Conservation (phyloP, 129 eudicot species). For the Heracleum sosnowskyi region DNA sequence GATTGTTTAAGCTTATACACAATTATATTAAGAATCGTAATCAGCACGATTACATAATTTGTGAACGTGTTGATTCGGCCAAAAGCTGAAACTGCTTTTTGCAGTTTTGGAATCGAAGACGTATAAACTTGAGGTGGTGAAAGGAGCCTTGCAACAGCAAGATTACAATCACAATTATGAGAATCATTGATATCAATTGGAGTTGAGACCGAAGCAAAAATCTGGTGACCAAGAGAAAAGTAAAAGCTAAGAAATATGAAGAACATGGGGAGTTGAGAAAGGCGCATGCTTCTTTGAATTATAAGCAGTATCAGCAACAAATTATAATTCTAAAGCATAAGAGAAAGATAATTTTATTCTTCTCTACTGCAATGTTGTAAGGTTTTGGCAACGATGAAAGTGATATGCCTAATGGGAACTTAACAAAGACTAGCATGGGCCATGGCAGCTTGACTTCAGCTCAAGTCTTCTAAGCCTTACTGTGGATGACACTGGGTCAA, state of each 20-base stretch:
- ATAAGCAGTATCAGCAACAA: too few relatives aligned
- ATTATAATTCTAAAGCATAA: too few relatives aligned
- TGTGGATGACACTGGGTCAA: too few relatives aligned
- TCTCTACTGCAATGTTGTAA: too few relatives aligned
- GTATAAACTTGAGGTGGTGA: neutral
- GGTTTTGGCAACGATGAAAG: too few relatives aligned
- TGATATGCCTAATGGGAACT: too few relatives aligned
- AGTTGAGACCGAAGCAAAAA: conserved; percentile 9
- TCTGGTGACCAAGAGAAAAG: conserved; percentile 5
- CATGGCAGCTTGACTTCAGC: too few relatives aligned
- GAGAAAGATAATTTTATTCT: too few relatives aligned
- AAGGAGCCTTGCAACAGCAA: neutral
- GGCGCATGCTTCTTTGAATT: too few relatives aligned
- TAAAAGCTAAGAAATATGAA: neutral
- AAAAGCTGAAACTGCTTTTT: neutral
- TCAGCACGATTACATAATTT: neutral
- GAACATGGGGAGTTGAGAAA: neutral
- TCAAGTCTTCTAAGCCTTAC: too few relatives aligned
- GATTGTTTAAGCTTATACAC: neutral
- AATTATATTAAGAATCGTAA: neutral
- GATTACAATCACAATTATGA: neutral
- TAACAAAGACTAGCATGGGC: too few relatives aligned
- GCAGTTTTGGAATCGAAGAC: neutral
- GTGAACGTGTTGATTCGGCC: neutral
- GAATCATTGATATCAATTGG: neutral